These are phyloP conservation scores for Epichloe hybrida DNA, from an alignment of 2,329 filamentous ascomycete genomes.

Conservation along the genomic window DNA sequence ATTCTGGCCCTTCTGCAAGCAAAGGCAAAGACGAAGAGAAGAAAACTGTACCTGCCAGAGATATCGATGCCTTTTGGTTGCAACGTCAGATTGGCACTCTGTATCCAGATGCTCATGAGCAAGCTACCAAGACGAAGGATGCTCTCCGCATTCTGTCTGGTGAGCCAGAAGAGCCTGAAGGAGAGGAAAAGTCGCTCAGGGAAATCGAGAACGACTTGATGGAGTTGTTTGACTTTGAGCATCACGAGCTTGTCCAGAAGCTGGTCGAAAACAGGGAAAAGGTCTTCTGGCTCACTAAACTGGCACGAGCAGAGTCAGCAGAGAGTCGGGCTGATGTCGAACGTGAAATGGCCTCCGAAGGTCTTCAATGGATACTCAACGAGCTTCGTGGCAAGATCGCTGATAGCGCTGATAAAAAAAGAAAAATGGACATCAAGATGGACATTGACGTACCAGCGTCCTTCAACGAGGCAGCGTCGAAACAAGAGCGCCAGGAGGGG, in stretches of 20 bases:
- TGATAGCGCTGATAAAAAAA: slow-evolving; percentile 43
- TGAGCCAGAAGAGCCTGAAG: slow-evolving; percentile 53
- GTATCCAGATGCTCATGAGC: slow-evolving; percentile 82
- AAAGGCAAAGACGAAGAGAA: slow-evolving; percentile 38
- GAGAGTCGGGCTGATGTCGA: slow-evolving; percentile 66
- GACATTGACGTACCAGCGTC: slow-evolving; percentile 66
- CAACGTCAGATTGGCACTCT: slow-evolving; percentile 81
- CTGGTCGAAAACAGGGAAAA: slow-evolving; percentile 87
- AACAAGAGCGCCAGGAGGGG: slow-evolving; percentile 47
- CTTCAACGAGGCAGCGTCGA: slow-evolving; percentile 34
- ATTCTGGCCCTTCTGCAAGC: slow-evolving; percentile 42
- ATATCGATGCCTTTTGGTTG: slow-evolving; percentile 96
- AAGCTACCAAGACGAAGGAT: slow-evolving; percentile 81
- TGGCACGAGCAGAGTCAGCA: slow-evolving; percentile 70
- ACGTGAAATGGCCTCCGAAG: slow-evolving; percentile 81
- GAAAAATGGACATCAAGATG: slow-evolving; percentile 84
- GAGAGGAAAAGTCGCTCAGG: slow-evolving; percentile 70
- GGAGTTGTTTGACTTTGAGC: slow-evolving; percentile 95
- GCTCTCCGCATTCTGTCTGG: slow-evolving; percentile 75
- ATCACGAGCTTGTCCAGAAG: slow-evolving; percentile 83
- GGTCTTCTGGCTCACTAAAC: slow-evolving; percentile 85
- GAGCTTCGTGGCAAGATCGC: slow-evolving; percentile 67
- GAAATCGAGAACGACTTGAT: slow-evolving; percentile 98
- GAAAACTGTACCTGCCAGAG: slow-evolving; percentile 61
- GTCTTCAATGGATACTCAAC: slow-evolving; percentile 73